Evolutionary conservation across 2,329 filamentous ascomycete genomes (phyloP).

Genomic region (Chrysoporthe puriensis): DNA sequence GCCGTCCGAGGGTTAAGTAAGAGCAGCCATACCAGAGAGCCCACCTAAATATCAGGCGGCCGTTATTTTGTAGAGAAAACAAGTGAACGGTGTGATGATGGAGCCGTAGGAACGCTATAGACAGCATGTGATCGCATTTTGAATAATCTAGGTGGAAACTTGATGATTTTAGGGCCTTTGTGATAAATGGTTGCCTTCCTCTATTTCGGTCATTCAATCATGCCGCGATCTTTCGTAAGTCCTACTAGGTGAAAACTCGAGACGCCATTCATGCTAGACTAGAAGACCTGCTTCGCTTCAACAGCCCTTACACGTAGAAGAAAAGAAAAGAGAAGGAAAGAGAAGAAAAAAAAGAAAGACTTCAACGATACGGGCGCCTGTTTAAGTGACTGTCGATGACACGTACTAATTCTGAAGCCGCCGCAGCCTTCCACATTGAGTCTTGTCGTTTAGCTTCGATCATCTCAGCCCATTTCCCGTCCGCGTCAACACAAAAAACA

Average conservation of each 20-base stretch:
- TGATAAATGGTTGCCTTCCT: background rate
- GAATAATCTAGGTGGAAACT: too few relatives aligned
- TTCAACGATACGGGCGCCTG: too few relatives aligned
- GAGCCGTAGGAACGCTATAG: too few relatives aligned
- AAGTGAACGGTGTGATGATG: too few relatives aligned
- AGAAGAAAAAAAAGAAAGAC: too few relatives aligned
- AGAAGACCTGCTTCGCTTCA: background rate
- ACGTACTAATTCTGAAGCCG: too few relatives aligned
- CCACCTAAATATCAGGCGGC: background rate
- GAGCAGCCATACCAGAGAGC: background rate
- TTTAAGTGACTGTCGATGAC: too few relatives aligned
- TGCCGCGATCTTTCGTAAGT: background rate
- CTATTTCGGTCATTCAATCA: background rate
- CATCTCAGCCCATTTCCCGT: conserved; percentile 1
- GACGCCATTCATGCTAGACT: background rate
- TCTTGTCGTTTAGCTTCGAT: background rate
- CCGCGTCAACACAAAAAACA: conserved; percentile 14
- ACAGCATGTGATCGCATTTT: too few relatives aligned
- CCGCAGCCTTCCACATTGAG: background rate
- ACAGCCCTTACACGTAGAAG: background rate
- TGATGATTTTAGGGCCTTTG: background rate
- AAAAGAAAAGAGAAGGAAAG: background rate
- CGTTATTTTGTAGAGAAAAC: background rate
- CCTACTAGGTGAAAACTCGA: background rate
- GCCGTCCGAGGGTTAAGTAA: background rate